Percentiles rank a stretch among this genome's conserved stretches.
Evolutionary conservation across 73 alveolate species (phyloP).

Genomic region (Blepharisma japonicum): DNA sequence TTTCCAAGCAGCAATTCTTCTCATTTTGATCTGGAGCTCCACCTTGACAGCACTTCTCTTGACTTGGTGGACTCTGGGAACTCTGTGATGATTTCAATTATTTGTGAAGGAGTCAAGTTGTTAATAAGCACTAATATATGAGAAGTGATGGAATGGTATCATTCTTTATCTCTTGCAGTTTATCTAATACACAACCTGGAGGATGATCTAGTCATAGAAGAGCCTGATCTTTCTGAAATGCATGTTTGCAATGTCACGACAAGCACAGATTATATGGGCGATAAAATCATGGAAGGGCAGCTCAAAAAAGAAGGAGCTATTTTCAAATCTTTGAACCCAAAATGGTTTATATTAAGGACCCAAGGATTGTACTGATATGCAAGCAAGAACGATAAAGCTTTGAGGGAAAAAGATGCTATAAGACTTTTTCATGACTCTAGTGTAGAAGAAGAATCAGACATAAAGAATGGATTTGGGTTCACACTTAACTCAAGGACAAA

Average conservation of each 20-base stretch:
- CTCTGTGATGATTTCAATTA: background rate
- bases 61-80: background rate
- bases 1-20: background rate
- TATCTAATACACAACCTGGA: background rate
- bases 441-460: no score
- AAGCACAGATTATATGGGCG: background rate
- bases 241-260: background rate
- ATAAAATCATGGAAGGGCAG: background rate
- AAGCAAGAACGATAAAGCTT: background rate
- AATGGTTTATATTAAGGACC: background rate
- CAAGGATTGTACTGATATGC: background rate
- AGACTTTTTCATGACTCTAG: no score
- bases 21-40: background rate
- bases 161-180: background rate
- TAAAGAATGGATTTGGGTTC: no score
- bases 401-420: background rate
- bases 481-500: no score
- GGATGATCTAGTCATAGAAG: background rate
- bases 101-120: background rate
- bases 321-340: background rate
- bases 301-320: conserved; percentile 7
- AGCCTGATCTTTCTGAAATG: background rate
- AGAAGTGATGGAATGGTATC: conserved; percentile 28
- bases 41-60: background rate
- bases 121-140: background rate